Base-by-base conservation (phyloP, 176 grass and related monocot species). In the Areca catechu region DNA sequence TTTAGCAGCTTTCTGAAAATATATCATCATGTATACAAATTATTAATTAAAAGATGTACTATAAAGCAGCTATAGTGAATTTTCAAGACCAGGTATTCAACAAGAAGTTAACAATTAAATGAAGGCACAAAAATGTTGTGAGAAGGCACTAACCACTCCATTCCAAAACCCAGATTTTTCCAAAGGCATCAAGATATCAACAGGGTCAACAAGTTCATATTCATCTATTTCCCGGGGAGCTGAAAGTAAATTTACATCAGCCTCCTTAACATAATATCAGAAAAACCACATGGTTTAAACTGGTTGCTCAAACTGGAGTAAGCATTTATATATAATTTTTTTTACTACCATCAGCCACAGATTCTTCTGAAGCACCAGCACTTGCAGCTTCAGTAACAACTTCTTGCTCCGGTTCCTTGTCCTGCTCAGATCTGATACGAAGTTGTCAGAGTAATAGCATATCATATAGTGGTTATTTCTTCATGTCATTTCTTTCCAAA, bases 151-250 rank as follows among this genome's bases (percentile, higher is more conserved):
- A 74, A 98, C 94, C 79, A 98, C 94, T 23, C 94, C 94, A 60
- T 93, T 84, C 94, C 88, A 98, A 71, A 98, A 98, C 61, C 94
- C 94, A 66, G 94, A 92, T 50, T 98, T 98, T 53, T 98, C 94
- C 72, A 98, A 72, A 76, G 88, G 88, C 4, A 60, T 83, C 70
- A 98, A 85, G 69, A 98, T 89, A 77, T 98, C 94, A 17, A 98
- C 88, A 80, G 94, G 94, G 73, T 98, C 94, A 68, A 98, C 94
- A 47, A 98, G 84, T 48, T 98, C 94, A 51, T 98, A 98, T 81
- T 98, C 94, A 76, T 98, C 94, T 16, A 98, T 92, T 60, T 93
- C 94, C 49, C 74, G 53, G 7, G 84, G 80, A 16, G 63, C 94
- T 98, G 82, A 49, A 85, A 51, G 37, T 52, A 85, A 2, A 85